phyloP scores from a whole-genome alignment of 768 basidiomycete species.

The Steccherinum ochraceum region DNA sequence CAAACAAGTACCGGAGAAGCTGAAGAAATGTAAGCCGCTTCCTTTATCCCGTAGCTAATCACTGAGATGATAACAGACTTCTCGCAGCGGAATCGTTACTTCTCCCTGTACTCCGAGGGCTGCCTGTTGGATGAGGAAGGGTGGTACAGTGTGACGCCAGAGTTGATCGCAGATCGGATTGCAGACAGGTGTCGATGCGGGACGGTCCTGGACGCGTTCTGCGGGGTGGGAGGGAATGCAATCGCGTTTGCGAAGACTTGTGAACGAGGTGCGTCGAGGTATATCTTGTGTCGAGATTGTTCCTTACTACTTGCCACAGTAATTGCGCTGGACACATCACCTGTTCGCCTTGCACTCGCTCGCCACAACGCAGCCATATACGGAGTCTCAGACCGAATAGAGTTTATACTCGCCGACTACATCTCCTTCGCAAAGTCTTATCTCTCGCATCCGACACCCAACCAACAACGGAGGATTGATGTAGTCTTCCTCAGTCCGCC shows the following conservation, averaged over 20 bases:
- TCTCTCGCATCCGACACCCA: slow-evolving; percentile 18
- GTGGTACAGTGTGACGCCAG: slow-evolving; percentile 98
- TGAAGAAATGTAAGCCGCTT: slow-evolving; percentile 69
- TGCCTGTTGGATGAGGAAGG: slow-evolving; percentile 91
- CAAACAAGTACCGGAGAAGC: slow-evolving; percentile 66
- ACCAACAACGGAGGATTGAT: slow-evolving; percentile 55
- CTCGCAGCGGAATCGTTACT: slow-evolving; percentile 73
- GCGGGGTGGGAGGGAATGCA: slow-evolving; percentile 95
- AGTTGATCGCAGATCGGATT: slow-evolving; percentile 86
- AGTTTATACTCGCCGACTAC: slow-evolving; percentile 88
- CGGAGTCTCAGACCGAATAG: slow-evolving; percentile 91
- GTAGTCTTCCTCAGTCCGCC: slow-evolving; percentile 92
- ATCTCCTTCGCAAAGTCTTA: slow-evolving; percentile 63
- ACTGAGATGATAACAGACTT: slow-evolving; percentile 52
- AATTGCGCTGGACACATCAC: slow-evolving; percentile 87
- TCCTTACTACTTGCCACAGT: slow-evolving; percentile 40
- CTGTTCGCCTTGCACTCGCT: slow-evolving; percentile 81
- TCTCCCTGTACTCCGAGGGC: slow-evolving; percentile 74
- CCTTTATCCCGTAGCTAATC: slow-evolving; percentile 4
- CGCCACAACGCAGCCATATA: slow-evolving; percentile 91
- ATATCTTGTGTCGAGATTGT: neutral
- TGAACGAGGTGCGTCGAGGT: slow-evolving; percentile 65
- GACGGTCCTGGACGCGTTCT: slow-evolving; percentile 89
- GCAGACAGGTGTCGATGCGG: slow-evolving; percentile 87
- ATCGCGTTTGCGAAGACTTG: slow-evolving; percentile 97